phyloP scores from a whole-genome alignment of 305 asterid species.

The Fraxinus nigra region DNA sequence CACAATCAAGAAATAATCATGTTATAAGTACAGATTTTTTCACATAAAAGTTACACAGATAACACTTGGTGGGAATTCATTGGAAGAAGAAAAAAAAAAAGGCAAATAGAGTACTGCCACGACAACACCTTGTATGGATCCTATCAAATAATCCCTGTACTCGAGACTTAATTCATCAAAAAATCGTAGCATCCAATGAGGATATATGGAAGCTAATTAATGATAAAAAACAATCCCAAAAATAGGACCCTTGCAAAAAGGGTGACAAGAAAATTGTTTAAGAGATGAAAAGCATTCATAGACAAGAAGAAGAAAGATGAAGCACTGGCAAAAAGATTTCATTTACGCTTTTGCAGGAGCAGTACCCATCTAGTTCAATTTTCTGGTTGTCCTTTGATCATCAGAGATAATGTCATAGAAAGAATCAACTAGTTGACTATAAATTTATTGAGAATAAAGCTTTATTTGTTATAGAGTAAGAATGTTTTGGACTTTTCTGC shows the following conservation, averaged over 20 bases:
- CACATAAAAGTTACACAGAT: no score
- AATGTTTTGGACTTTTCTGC: not conserved
- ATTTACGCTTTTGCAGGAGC: not conserved
- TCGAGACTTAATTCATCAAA: no score
- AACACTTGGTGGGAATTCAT: no score
- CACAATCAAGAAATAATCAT: not conserved
- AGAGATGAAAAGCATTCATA: not conserved
- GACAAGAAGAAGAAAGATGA: not conserved
- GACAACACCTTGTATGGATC: no score
- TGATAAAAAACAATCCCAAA: not conserved
- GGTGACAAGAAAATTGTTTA: not conserved
- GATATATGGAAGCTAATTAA: not conserved
- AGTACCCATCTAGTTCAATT: not conserved
- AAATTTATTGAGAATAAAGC: not conserved
- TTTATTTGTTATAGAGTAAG: not conserved
- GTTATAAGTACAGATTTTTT: no score
- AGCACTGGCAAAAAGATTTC: not conserved
- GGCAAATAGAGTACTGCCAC: no score
- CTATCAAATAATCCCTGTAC: no score
- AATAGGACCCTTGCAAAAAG: not conserved
- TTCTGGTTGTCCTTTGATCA: not conserved
- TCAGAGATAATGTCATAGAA: not conserved
- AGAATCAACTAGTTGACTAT: not conserved
- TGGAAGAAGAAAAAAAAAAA: no score
- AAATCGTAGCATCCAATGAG: not conserved